Evolutionary conservation across 805 yeast species (phyloP).

Genomic region (Schwanniomyces yamadae): DNA sequence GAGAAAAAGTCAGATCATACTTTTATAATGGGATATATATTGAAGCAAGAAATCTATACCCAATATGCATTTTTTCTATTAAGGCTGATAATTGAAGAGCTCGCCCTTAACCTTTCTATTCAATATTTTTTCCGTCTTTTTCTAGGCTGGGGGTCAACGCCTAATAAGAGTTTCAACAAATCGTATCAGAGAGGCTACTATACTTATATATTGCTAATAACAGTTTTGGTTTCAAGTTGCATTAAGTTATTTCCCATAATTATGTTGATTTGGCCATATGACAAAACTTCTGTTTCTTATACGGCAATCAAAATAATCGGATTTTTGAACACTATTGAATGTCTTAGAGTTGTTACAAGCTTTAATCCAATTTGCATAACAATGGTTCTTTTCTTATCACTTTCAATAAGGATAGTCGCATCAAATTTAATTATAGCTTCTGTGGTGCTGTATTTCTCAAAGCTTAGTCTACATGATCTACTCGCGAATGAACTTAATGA

Average conservation of each 20-base stretch:
- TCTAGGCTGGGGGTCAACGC: slow-evolving; percentile 15
- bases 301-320: slow-evolving; percentile 60
- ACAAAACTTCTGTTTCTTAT: slow-evolving; percentile 61
- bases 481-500: slow-evolving; percentile 12
- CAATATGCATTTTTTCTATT: slow-evolving; percentile 60
- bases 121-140: slow-evolving; percentile 20
- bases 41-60: slow-evolving; percentile 34
- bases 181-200: slow-evolving; percentile 32
- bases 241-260: slow-evolving; percentile 85
- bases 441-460: slow-evolving; percentile 13
- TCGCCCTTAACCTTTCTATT: slow-evolving; percentile 37
- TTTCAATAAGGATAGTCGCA: slow-evolving; percentile 11
- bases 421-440: slow-evolving; percentile 15
- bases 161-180: slow-evolving; percentile 14
- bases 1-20: slow-evolving; percentile 53
- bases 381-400: slow-evolving; percentile 15
- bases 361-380: slow-evolving; percentile 14
- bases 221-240: slow-evolving; percentile 72
- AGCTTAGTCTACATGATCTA: slow-evolving; percentile 7
- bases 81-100: slow-evolving; percentile 49
- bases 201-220: slow-evolving; percentile 55
- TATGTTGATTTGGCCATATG: slow-evolving; percentile 97
- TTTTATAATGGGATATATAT: slow-evolving; percentile 19
- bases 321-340: slow-evolving; percentile 63
- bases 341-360: slow-evolving; percentile 31